These are phyloP conservation scores for Aspergillus sclerotiicarbonarius DNA, from an alignment of 495 filamentous ascomycete species.

Conservation along the genomic window DNA sequence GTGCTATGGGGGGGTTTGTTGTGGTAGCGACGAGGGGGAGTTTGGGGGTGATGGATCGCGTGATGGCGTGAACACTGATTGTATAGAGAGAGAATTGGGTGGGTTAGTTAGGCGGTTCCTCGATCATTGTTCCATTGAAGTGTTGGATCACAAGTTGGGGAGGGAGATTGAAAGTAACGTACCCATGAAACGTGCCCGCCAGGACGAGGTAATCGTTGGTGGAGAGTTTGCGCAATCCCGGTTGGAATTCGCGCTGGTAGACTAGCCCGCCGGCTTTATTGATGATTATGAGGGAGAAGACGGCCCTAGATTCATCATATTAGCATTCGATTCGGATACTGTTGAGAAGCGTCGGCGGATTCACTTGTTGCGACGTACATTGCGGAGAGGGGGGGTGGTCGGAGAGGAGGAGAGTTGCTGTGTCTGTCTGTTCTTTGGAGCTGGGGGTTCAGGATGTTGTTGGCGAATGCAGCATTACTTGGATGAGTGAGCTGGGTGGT, in stretches of 20 bases:
- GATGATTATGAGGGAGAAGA: conserved; percentile 93
- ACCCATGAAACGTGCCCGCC: conserved; percentile 98
- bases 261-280: conserved; percentile 97
- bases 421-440: conserved; percentile 1
- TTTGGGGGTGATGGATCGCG: conserved; percentile 69
- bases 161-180: conserved; percentile 20
- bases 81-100: conserved; percentile 3
- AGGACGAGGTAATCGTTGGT: conserved; percentile 96
- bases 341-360: background rate
- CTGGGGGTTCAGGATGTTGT: background rate
- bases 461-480: background rate
- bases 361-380: conserved; percentile 3
- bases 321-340: too few relatives aligned
- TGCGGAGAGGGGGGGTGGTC: background rate
- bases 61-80: conserved; percentile 90
- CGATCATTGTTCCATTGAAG: too few relatives aligned
- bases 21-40: conserved; percentile 32
- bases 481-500: background rate
- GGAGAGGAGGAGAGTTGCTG: background rate
- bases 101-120: conserved; percentile 4
- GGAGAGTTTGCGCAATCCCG: conserved; percentile 76
- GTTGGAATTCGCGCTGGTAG: conserved; percentile 89
- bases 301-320: conserved; percentile 60
- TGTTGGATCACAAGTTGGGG: too few relatives aligned
- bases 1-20: conserved; percentile 24